A percentile compares a stretch with the other conserved stretches of the same genome.
phyloP scores from a whole-genome alignment of 345 rosid species.

The Bruguiera parviflora region DNA sequence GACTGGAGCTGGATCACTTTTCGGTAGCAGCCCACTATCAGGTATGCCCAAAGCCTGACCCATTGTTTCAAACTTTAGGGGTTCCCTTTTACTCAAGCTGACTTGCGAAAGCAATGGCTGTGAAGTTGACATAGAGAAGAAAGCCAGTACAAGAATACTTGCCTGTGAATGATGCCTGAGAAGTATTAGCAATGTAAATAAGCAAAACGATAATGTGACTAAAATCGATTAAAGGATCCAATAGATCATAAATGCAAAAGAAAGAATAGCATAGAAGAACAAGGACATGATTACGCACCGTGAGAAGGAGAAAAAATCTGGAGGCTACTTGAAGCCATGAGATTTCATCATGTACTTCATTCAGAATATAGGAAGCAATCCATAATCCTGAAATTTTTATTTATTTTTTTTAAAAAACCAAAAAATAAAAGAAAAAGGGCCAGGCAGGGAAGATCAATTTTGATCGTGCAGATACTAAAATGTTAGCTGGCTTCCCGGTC shows the following conservation, averaged over 20 bases:
- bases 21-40: slow-evolving; percentile 67
- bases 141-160: slow-evolving; percentile 59
- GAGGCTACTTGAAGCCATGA: slow-evolving; percentile 78
- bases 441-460: slow-evolving; percentile 1
- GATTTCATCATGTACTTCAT: slow-evolving; percentile 55
- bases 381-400: slow-evolving; percentile 45
- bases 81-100: slow-evolving; percentile 69
- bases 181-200: slow-evolving; percentile 28
- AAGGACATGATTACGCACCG: slow-evolving; percentile 33
- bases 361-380: slow-evolving; percentile 61
- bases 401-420: no score
- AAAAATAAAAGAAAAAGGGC: slow-evolving; percentile 16
- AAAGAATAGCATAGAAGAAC: slow-evolving; percentile 6
- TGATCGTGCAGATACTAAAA: no score
- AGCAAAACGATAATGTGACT: slow-evolving; percentile 9
- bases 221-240: slow-evolving; percentile 5
- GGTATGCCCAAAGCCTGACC: slow-evolving; percentile 86
- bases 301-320: slow-evolving; percentile 70
- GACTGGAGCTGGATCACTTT: slow-evolving; percentile 41
- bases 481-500: no score
- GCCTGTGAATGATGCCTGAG: slow-evolving; percentile 44
- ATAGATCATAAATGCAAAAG: not conserved
- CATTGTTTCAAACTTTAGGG: slow-evolving; percentile 61
- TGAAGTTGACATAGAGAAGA: slow-evolving; percentile 82
- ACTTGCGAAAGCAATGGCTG: slow-evolving; percentile 85